These are phyloP conservation scores for Beauveria varroae DNA, from an alignment of 2,329 filamentous ascomycete genomes.

Conservation along the genomic window DNA sequence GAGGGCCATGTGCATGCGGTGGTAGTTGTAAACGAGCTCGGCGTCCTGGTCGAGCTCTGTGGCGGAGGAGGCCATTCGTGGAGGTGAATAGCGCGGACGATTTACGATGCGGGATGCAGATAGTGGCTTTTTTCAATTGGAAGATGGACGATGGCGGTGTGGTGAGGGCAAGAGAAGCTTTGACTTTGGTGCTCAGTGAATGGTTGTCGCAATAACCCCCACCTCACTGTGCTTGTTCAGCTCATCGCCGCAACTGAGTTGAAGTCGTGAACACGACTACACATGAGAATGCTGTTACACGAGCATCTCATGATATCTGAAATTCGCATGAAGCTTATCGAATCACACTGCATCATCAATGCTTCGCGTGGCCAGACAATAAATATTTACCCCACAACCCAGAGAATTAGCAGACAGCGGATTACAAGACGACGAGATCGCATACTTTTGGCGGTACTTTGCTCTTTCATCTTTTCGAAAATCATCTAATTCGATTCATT, in stretches of 20 bases:
- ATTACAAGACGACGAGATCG: too few relatives aligned
- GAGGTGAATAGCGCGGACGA: neutral
- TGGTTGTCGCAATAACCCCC: neutral
- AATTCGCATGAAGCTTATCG: too few relatives aligned
- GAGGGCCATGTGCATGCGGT: slow-evolving; percentile 31
- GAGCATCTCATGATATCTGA: neutral
- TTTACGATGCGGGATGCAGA: neutral
- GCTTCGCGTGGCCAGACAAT: neutral
- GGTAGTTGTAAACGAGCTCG: slow-evolving; percentile 35
- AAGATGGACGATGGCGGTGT: neutral
- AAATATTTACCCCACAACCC: neutral
- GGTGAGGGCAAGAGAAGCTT: neutral
- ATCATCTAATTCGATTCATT: neutral
- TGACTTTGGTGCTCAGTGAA: neutral
- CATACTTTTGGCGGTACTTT: too few relatives aligned
- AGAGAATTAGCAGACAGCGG: too few relatives aligned
- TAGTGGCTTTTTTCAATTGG: neutral
- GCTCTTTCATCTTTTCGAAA: neutral
- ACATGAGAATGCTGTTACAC: neutral
- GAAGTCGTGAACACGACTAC: neutral
- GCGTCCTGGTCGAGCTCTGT: slow-evolving; percentile 24
- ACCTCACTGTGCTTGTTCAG: neutral
- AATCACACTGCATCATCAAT: neutral
- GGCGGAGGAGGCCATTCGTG: neutral
- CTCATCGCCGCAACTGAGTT: neutral